Base-by-base conservation (phyloP, 2,329 filamentous ascomycete species). In the Fusarium compactum region DNA sequence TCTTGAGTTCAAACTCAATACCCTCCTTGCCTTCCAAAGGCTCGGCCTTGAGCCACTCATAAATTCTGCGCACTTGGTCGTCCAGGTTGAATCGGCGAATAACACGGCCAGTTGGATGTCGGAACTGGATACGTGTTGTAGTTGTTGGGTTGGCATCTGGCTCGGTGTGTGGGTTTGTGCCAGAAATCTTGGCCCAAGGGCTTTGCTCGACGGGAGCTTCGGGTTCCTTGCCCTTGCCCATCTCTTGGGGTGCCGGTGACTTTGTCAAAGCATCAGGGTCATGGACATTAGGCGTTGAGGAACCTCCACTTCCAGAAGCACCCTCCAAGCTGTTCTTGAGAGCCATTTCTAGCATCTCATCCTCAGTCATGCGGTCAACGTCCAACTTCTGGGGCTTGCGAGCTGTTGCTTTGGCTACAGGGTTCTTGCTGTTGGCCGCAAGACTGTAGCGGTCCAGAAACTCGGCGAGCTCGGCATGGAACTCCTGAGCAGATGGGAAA, bases 361-460 rank as follows among this genome's bases (percentile, higher is more conserved):
- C 95, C 78, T 99, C 96, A 0, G 94, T 97, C 91, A 99, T 95
- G 41, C 92, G 90, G 62, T 92, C 92, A 3, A 98, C 88, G 70
- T 95, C 93, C 58, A 92, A 85, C 54, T 88, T 85, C 77, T 91
- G 91, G 47, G 88, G 84, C 59, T 86, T 86, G 76, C 94, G 92
- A 5, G 90, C 86, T 30, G 77, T 74, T 18, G 79, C 58, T 78
- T 90, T 92, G 25, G 94, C 91, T 7, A 99, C 94, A 0, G 96
- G 96, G 77, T 99, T 99, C 82, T 97, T 97, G 78, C 92, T 95
- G 76, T 93, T 91, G 46, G 89, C 89, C 30, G 92, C 93, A 53
- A 99, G 85, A 77, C 95, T 98, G 82, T 98, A 99, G 25, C 96
- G 90, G 78, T 98, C 96, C n/a, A 99, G 87, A 75, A 99, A 99